Conservation (phyloP, 768 basidiomycete genomes). For the Lentinus tigrinus region DNA sequence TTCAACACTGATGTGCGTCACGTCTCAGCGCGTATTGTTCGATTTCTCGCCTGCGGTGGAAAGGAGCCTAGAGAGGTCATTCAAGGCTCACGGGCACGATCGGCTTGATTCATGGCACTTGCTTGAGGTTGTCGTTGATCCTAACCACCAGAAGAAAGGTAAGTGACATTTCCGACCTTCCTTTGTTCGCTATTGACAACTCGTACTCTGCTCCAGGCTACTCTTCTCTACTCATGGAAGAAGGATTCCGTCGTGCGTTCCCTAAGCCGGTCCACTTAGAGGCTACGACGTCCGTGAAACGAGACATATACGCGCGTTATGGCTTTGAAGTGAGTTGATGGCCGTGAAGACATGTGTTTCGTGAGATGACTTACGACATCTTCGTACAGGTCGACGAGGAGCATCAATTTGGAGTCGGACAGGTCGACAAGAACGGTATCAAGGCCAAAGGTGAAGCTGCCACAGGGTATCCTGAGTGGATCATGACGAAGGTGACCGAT, state of each 20-base stretch:
- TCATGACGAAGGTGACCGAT: slow-evolving; percentile 17
- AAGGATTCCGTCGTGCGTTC: slow-evolving; percentile 16
- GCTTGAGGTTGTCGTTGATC: slow-evolving; percentile 16
- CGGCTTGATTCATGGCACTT: slow-evolving; percentile 18
- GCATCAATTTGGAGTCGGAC: slow-evolving; percentile 11
- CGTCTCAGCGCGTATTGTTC: neutral
- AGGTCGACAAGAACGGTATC: slow-evolving; percentile 12
- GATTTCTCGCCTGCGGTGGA: slow-evolving; percentile 16
- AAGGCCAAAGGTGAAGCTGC: slow-evolving; percentile 6
- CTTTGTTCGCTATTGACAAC: neutral
- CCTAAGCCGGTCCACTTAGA: slow-evolving; percentile 20
- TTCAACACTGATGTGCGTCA: neutral
- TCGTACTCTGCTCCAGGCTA: slow-evolving; percentile 14
- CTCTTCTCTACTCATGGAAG: slow-evolving; percentile 16
- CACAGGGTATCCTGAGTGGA: slow-evolving; percentile 7
- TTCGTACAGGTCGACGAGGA: slow-evolving; percentile 4
- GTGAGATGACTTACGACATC: neutral
- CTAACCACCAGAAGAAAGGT: slow-evolving; percentile 18
- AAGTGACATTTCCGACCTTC: neutral
- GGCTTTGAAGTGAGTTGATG: slow-evolving; percentile 20
- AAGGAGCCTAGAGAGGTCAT: slow-evolving; percentile 1
- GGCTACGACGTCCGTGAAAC: slow-evolving; percentile 15
- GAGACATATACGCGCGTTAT: slow-evolving; percentile 21
- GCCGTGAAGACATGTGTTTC: neutral
- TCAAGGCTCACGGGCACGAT: slow-evolving; percentile 9